Evolutionary conservation across 441 rosid species (phyloP).

Genomic region (Aquilaria agallochum): DNA sequence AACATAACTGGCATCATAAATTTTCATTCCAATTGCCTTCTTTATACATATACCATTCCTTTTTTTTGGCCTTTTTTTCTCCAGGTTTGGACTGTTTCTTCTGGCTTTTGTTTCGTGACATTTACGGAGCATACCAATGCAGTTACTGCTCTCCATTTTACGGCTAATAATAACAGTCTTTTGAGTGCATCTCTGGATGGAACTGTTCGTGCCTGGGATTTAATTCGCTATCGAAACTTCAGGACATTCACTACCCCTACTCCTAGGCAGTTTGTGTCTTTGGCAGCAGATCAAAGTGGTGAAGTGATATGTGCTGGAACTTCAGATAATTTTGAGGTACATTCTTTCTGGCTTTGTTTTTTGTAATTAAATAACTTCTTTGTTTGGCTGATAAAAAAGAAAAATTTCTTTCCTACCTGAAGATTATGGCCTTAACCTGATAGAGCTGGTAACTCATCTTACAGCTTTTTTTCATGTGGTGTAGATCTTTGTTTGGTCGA

Average conservation of each 20-base stretch:
- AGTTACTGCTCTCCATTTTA: conserved; percentile 90
- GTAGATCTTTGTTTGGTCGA: conserved; percentile 98
- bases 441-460: conserved; percentile 7
- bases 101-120: conserved; percentile 95
- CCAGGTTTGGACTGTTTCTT: conserved; percentile 95
- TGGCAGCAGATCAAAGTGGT: conserved; percentile 90
- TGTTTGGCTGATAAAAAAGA: neutral
- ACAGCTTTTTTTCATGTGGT: conserved; percentile 6
- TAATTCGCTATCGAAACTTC: conserved; percentile 85
- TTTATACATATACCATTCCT: neutral
- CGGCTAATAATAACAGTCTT: conserved; percentile 89
- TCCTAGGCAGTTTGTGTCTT: conserved; percentile 92
- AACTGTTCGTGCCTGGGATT: conserved; percentile 99
- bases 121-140: conserved; percentile 97
- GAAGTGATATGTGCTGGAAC: conserved; percentile 99
- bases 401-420: too few species aligned
- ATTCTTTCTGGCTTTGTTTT: neutral
- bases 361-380: neutral
- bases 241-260: conserved; percentile 94
- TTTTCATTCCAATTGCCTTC: too few species aligned
- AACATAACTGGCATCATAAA: too few species aligned
- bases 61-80: conserved; percentile 14
- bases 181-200: conserved; percentile 96
- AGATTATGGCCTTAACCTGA: too few species aligned
- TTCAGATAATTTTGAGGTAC: conserved; percentile 93